Percentiles rank a stretch among this genome's conserved stretches.
phyloP scores from a whole-genome alignment of 2,329 filamentous ascomycete species.

The Fusarium sp. region DNA sequence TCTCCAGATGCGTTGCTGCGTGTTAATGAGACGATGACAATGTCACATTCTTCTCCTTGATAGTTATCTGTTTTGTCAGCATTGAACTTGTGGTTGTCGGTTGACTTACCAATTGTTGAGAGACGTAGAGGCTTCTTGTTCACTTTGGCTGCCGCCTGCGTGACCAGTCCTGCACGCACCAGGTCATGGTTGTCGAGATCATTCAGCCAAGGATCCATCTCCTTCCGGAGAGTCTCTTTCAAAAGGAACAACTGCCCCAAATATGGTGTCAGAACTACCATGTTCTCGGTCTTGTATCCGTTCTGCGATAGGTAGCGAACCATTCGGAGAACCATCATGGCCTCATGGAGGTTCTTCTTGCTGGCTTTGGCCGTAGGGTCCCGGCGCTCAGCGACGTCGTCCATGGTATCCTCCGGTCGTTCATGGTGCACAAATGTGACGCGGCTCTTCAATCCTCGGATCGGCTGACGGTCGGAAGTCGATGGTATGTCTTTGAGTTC shows the following conservation, averaged over 20 bases:
- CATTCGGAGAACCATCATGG: slow-evolving; percentile 69
- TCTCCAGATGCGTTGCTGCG: slow-evolving; percentile 70
- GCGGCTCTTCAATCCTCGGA: slow-evolving; percentile 66
- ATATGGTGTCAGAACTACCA: slow-evolving; percentile 78
- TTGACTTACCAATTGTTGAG: slow-evolving; percentile 72
- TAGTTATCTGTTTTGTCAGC: slow-evolving; percentile 69
- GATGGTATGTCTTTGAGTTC: slow-evolving; percentile 63
- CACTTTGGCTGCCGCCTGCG: slow-evolving; percentile 59
- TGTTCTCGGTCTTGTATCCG: slow-evolving; percentile 70
- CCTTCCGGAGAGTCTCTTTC: slow-evolving; percentile 58
- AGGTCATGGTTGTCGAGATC: slow-evolving; percentile 74
- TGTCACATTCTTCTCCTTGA: slow-evolving; percentile 79
- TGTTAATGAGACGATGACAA: slow-evolving; percentile 74
- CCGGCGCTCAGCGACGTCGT: slow-evolving; percentile 55
- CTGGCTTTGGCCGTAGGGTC: slow-evolving; percentile 61
- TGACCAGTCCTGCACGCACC: slow-evolving; percentile 66
- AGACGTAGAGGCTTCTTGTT: slow-evolving; percentile 65
- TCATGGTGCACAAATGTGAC: slow-evolving; percentile 75
- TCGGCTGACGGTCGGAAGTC: slow-evolving; percentile 55
- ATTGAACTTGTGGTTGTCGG: fast-evolving
- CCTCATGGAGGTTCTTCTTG: slow-evolving; percentile 72
- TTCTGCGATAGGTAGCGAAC: slow-evolving; percentile 77
- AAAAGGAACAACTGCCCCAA: slow-evolving; percentile 73
- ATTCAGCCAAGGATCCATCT: slow-evolving; percentile 72
- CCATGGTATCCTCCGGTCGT: slow-evolving; percentile 59